These are phyloP conservation scores for Suillus luteus DNA, from an alignment of 768 basidiomycete species.

Conservation along the genomic window DNA sequence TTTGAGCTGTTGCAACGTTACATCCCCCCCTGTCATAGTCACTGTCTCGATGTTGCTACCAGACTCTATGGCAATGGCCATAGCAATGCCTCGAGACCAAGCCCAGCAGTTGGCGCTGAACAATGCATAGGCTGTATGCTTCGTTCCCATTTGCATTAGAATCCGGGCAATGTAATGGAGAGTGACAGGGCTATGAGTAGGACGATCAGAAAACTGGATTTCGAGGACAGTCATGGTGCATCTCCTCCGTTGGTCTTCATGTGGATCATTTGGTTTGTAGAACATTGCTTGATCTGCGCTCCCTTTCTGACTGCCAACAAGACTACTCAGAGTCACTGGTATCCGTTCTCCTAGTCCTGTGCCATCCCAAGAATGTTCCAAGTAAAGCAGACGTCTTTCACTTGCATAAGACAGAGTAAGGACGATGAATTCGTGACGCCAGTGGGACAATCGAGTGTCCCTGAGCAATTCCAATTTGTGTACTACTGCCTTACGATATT, in stretches of 20 bases:
- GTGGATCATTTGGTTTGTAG: neutral
- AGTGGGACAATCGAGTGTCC: constrained; percentile 1
- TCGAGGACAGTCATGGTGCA: constrained; percentile 1
- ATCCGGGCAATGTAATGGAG: constrained; percentile 1
- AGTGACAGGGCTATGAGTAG: neutral
- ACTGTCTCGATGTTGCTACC: neutral
- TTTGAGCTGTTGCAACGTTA: neutral
- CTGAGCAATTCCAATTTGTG: constrained; percentile 4
- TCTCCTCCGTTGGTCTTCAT: neutral
- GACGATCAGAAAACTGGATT: constrained; percentile 2
- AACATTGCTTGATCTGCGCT: constrained; percentile 6
- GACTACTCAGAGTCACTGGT: neutral
- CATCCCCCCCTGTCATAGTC: neutral
- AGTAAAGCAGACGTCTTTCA: neutral
- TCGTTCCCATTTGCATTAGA: neutral
- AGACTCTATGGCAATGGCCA: neutral
- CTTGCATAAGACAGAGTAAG: neutral
- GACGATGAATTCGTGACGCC: constrained; percentile 4
- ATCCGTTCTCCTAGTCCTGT: neutral
- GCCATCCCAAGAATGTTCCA: constrained; percentile 6
- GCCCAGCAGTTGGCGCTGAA: constrained; percentile 8
- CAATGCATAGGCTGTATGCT: constrained; percentile 1
- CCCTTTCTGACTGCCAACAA: neutral
- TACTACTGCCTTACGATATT: neutral
- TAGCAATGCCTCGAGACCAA: constrained; percentile 4